Evolutionary conservation across 2,329 filamentous ascomycete genomes (phyloP), one percentile per base, ranked within the genome.

Genomic region (Epichloe sp.): DNA sequence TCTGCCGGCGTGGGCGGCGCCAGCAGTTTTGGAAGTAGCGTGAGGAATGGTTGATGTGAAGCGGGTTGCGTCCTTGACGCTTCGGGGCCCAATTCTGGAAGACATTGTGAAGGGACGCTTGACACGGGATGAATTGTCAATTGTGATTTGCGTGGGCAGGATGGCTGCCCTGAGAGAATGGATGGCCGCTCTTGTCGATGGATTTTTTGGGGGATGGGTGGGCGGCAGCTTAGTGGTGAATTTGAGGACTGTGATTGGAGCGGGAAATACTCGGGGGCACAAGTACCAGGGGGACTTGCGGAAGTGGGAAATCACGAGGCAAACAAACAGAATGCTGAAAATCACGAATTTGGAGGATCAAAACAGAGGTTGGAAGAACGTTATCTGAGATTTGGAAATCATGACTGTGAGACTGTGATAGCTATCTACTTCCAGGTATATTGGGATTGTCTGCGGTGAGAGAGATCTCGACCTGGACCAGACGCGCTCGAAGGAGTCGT

Each of bases 51-150:
- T 72, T 51, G 70, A 72, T 37, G 70, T 73, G 64, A 73, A 93
- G 63, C 86, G 83, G 61, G 87, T 93, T 58, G 87, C 86, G 66
- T 90, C 86, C 60, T 79, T 80, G 65, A 86, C 82, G 69, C 80
- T 86, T 64, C 85, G 83, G 54, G 84, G 76, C 57, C 71, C 71
- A 44, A 72, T 67, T 58, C 66, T 65, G 36, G 68, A 67, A 52
- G 67, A 65, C 70, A 72, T 73, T 47, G 15, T 7, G 26, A 21
- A 12, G n/a, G 19, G 5, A n/a, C 3, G 37, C 12, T 38, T 21
- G 19, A 12, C 23, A 17, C 31, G 31, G 31, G 23, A 21, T 31
- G 43, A 45, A 34, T 1, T 23, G 17, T 12, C 15, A 45, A 34
- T 26, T 26, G 23, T 4, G 5, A 19, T 37, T 36, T 36, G 38